A percentile compares a stretch with the other conserved stretches of the same genome.
Conservation (phyloP, 2,329 filamentous ascomycete species). For the Dactylellina drechsleri region DNA sequence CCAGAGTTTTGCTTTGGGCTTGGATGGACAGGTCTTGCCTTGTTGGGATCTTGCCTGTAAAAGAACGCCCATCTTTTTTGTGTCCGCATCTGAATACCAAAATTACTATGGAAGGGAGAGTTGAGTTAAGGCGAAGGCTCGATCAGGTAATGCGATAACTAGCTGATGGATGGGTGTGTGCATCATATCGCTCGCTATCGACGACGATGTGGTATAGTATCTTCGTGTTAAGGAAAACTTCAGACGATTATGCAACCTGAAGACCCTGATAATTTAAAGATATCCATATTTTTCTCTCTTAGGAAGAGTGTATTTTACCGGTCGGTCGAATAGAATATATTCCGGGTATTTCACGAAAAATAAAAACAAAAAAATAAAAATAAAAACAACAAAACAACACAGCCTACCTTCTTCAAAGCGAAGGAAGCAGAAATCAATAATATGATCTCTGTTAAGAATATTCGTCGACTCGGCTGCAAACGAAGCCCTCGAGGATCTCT, state of each 20-base stretch:
- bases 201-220: too few relatives aligned
- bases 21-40: constrained; percentile 15
- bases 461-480: background rate
- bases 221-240: constrained; percentile 44
- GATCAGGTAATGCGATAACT: background rate
- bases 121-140: background rate
- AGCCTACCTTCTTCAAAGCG: background rate
- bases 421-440: constrained; percentile 14
- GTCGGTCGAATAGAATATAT: constrained; percentile 48
- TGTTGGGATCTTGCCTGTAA: constrained; percentile 48
- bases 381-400: constrained; percentile 13
- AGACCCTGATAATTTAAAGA: constrained; percentile 48
- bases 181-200: constrained; percentile 3
- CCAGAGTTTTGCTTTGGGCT: constrained; percentile 20
- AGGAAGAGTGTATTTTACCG: constrained; percentile 34
- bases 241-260: constrained; percentile 53
- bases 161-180: too few relatives aligned
- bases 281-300: background rate
- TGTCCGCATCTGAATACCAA: constrained; percentile 14
- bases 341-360: constrained; percentile 37
- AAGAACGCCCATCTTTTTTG: background rate
- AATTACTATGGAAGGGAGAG: too few relatives aligned
- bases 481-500: background rate
- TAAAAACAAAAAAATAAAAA: constrained; percentile 4
- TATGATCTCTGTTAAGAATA: constrained; percentile 25